Percentiles rank a stretch among this genome's conserved stretches.
Evolutionary conservation across 306 rosid genomes (phyloP).

Genomic region (Corylus americana): DNA sequence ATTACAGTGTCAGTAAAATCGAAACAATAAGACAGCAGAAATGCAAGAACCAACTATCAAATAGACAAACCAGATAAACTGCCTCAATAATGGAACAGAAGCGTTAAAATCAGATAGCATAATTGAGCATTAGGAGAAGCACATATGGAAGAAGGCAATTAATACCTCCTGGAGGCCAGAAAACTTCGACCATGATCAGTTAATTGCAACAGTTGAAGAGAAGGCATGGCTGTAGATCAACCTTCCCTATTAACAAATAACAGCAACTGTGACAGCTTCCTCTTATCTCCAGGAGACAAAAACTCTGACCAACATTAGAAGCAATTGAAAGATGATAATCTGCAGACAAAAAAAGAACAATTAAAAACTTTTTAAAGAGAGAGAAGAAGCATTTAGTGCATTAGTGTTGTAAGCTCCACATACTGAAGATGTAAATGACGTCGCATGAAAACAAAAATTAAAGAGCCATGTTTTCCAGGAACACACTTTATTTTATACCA

Average conservation of each 20-base stretch:
- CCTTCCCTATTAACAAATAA: conserved; percentile 34
- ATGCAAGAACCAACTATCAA: conserved; percentile 3
- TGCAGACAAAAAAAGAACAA: conserved; percentile 24
- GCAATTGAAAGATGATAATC: conserved; percentile 13
- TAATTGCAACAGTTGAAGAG: conserved; percentile 89
- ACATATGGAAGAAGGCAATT: conserved; percentile 1
- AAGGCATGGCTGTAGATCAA: conserved; percentile 60
- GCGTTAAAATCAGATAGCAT: conserved; percentile 11
- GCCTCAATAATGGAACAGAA: conserved; percentile 13
- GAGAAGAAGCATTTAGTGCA: not conserved
- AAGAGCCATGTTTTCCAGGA: not conserved
- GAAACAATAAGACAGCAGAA: not conserved
- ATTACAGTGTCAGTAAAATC: not conserved
- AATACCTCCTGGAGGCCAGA: conserved; percentile 89
- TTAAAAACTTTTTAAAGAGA: conserved; percentile 15
- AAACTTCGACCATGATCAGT: conserved; percentile 75
- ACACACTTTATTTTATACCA: conserved; percentile 9
- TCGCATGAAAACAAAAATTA: not conserved
- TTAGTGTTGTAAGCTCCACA: not conserved
- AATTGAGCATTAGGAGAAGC: conserved; percentile 13
- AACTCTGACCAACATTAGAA: conserved; percentile 29
- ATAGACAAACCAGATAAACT: not conserved
- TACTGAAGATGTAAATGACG: not conserved
- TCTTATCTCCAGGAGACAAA: conserved; percentile 26
- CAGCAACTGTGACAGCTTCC: conserved; percentile 26